Conservation (phyloP, 208 protist genomes). For the Angomonas desouzai region DNA sequence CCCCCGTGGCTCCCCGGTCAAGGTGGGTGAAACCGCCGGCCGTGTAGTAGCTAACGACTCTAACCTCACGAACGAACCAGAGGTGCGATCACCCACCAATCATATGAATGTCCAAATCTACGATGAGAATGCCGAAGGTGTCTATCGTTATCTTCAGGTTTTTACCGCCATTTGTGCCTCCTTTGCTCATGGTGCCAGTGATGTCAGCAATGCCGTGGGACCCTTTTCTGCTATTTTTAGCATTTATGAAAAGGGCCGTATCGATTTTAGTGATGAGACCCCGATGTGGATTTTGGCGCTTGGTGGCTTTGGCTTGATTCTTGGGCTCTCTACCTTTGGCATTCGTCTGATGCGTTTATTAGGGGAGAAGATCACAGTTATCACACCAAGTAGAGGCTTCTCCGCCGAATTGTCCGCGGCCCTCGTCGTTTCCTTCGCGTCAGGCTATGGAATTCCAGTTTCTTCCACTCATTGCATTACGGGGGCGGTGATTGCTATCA, state of each 20-base stretch:
- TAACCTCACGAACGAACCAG: background rate
- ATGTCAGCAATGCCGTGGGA: conserved; percentile 83
- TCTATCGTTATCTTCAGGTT: conserved; percentile 80
- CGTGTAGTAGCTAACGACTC: conserved; percentile 12
- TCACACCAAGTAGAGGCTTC: conserved; percentile 73
- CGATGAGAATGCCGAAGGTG: conserved; percentile 45
- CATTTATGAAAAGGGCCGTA: conserved; percentile 48
- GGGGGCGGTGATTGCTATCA: conserved; percentile 80
- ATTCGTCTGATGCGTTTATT: conserved; percentile 66
- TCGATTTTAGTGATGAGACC: conserved; percentile 26
- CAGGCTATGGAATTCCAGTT: conserved; percentile 73
- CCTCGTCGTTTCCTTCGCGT: conserved; percentile 74
- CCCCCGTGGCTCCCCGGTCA: conserved; percentile 7
- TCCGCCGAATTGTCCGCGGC: conserved; percentile 74
- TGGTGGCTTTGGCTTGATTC: conserved; percentile 60
- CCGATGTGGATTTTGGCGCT: conserved; percentile 73
- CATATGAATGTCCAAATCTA: conserved; percentile 53
- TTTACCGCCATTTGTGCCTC: conserved; percentile 80
- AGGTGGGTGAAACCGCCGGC: background rate
- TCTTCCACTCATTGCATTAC: conserved; percentile 90
- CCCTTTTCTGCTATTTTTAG: conserved; percentile 70
- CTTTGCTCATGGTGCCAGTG: conserved; percentile 83
- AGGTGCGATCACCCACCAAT: conserved; percentile 16
- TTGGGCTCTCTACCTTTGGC: conserved; percentile 72
- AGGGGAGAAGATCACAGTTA: conserved; percentile 69